Percentiles rank a stretch among this genome's conserved stretches.
Conservation (phyloP, 2,329 filamentous ascomycete genomes). For the Penicillium rolfsii region DNA sequence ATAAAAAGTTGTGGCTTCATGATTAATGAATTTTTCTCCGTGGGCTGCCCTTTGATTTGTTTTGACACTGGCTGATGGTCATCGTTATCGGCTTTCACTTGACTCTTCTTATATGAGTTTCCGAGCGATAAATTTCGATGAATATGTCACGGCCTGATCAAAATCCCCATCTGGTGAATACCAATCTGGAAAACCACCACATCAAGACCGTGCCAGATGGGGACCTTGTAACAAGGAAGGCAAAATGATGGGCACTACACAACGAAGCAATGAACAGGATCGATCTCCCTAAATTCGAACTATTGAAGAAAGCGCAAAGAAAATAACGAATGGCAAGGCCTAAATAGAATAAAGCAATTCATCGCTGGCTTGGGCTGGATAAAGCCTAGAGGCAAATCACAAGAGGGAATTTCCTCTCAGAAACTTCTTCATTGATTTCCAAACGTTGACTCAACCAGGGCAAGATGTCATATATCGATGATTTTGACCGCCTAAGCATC, state of each 20-base stretch:
- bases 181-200: not conserved
- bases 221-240: not conserved
- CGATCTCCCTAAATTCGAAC: too few relatives aligned
- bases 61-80: not conserved
- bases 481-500: not conserved
- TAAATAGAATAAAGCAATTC: too few relatives aligned
- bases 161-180: not conserved
- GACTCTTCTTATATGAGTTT: not conserved
- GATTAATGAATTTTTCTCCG: not conserved
- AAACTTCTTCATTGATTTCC: too few relatives aligned
- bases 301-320: too few relatives aligned
- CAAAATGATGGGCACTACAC: too few relatives aligned
- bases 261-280: too few relatives aligned
- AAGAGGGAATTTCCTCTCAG: too few relatives aligned
- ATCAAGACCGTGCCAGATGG: not conserved
- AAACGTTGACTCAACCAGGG: not conserved
- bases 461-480: not conserved
- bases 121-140: not conserved
- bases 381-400: too few relatives aligned
- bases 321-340: too few relatives aligned
- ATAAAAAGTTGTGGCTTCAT: not conserved
- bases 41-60: too few relatives aligned
- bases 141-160: not conserved
- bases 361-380: too few relatives aligned
- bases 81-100: not conserved